Evolutionary conservation across 805 yeast species (phyloP).

Genomic region (Candida manassasensis): DNA sequence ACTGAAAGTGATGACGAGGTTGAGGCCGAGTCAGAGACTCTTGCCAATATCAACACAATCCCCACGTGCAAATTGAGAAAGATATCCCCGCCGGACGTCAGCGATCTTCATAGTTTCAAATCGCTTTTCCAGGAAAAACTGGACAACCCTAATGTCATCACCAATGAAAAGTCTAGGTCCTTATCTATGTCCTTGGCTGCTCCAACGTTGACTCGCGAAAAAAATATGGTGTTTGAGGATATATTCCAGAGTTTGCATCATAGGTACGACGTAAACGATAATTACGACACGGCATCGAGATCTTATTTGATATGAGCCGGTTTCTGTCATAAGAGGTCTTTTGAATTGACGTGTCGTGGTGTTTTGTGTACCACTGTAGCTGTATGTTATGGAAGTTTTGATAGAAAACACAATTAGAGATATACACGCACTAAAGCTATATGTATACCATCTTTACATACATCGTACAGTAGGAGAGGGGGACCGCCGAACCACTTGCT

Average conservation of each 20-base stretch:
- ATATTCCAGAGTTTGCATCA: neutral
- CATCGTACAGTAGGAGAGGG: too few species aligned
- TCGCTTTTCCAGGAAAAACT: conserved; percentile 8
- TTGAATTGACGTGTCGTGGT: too few species aligned
- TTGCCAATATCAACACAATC: neutral
- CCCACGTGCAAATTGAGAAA: neutral
- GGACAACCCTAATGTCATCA: conserved; percentile 13
- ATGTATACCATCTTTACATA: too few species aligned
- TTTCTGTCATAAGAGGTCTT: too few species aligned
- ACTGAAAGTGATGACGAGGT: conserved; percentile 6
- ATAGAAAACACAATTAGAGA: too few species aligned
- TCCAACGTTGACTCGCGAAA: neutral
- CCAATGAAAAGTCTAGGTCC: conserved; percentile 10
- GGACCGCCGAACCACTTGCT: too few species aligned
- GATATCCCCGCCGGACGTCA: conserved; percentile 1
- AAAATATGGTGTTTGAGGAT: neutral
- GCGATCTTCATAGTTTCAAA: neutral
- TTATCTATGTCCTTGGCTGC: conserved; percentile 10
- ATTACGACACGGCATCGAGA: neutral
- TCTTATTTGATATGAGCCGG: neutral
- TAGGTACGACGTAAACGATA: conserved; percentile 3
- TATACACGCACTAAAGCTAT: too few species aligned
- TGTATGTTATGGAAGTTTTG: too few species aligned
- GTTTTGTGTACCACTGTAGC: too few species aligned
- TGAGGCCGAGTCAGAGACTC: neutral